Base-by-base conservation (phyloP, 331 rosid genomes). In the Telfairia occidentalis region DNA sequence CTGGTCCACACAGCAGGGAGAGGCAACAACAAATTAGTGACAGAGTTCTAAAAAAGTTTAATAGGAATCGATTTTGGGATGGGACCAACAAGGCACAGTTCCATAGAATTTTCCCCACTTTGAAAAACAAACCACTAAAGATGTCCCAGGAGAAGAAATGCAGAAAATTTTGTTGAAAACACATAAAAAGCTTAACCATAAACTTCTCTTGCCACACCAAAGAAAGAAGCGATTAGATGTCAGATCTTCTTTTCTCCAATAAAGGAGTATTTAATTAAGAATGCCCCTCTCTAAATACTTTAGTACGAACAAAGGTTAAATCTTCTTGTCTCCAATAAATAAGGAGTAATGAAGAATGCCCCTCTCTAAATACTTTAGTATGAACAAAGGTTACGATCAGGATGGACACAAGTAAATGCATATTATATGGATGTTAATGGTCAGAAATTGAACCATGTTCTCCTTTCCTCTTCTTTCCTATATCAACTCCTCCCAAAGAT, bases 1-100 rank as follows among this genome's bases (percentile, higher is more conserved):
- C 97, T 94, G 86, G 78, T 86, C 53, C 74, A 45, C 38, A 81
- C 74, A 72, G 72, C 45, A 37, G 76, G 58, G 70, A 60, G 58
- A 78, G 35, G 52, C 43, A 75, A 32, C 42, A 60, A 34, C 13
- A 74, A 59, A 19, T 49, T 28, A 28, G 35, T 2, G 18, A 74
- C 7, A 4, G 52, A 55, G 26, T 53, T 67, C 58, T 3, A 67
- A 71, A 64, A 46, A 75, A 38, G 30, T 40, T 43, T 16, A 40
- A 38, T 24, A 24, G 48, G 30, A 0, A 12, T 66, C 52, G 19
- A 38, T 66, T 35, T n/a, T 19, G 72, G 72, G 19, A 65, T 19
- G 72, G 72, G 19, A 65, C 72, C 34, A 65, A n/a, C 32, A 0
- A 2, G 42, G 74, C 21, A 42, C 19, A 12, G 16, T 12, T 18